Conservation (phyloP, 768 basidiomycete genomes). For the Floccularia luteovirens region DNA sequence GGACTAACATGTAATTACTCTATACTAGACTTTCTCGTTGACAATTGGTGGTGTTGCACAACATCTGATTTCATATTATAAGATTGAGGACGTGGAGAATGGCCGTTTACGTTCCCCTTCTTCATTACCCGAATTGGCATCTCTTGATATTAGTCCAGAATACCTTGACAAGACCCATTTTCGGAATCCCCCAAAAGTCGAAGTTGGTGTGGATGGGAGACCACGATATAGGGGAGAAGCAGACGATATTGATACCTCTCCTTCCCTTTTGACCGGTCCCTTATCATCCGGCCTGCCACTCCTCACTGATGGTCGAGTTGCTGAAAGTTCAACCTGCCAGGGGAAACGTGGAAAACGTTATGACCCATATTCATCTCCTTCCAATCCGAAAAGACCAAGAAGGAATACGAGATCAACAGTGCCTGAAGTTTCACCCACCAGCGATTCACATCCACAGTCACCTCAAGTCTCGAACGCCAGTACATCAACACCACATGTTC, state of each 20-base stretch:
- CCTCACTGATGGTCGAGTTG: constrained; percentile 35
- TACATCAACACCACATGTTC: constrained; percentile 13
- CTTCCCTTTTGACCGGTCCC: constrained; percentile 23
- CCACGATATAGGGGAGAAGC: constrained; percentile 80
- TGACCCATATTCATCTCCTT: constrained; percentile 28
- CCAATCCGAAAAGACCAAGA: constrained; percentile 25
- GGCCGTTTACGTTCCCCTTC: constrained; percentile 87
- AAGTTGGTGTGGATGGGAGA: constrained; percentile 76
- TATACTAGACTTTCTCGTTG: constrained; percentile 78
- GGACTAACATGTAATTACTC: not conserved
- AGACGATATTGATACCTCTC: constrained; percentile 53
- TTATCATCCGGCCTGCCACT: constrained; percentile 33
- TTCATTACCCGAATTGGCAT: constrained; percentile 78
- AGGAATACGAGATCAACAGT: constrained; percentile 22
- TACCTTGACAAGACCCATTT: constrained; percentile 91
- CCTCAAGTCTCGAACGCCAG: no score
- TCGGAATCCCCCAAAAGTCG: constrained; percentile 83
- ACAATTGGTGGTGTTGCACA: constrained; percentile 80
- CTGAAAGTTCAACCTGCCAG: constrained; percentile 19
- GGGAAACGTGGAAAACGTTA: constrained; percentile 35
- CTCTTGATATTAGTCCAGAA: constrained; percentile 79
- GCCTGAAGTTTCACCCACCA: constrained; percentile 11
- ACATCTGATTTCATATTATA: constrained; percentile 94
- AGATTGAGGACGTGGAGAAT: constrained; percentile 81
- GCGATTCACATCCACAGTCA: constrained; percentile 9